Conservation (phyloP, 2,329 filamentous ascomycete genomes). For the Hymenoscyphus scutula region DNA sequence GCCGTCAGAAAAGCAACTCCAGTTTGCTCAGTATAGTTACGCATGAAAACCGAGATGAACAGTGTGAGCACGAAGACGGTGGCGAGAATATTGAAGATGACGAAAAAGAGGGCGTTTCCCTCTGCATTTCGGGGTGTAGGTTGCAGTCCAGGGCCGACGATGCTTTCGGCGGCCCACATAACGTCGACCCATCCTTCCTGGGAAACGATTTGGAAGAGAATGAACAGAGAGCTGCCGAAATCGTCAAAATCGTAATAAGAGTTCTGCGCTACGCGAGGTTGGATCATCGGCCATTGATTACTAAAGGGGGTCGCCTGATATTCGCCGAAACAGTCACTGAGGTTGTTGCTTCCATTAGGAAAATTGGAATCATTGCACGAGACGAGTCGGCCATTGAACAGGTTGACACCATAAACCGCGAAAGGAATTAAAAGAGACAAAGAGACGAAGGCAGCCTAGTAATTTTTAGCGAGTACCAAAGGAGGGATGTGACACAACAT, state of each 20-base stretch:
- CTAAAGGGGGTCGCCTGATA: conserved; percentile 73
- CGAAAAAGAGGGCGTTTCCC: conserved; percentile 90
- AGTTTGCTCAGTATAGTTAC: conserved; percentile 98
- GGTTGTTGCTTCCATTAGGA: conserved; percentile 47
- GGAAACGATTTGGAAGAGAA: conserved; percentile 97
- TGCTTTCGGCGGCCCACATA: conserved; percentile 79
- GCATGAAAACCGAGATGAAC: conserved; percentile 99
- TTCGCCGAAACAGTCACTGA: conserved; percentile 81
- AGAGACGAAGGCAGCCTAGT: conserved; percentile 76
- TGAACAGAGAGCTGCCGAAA: conserved; percentile 90
- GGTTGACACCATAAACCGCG: conserved; percentile 89
- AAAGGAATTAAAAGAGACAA: conserved; percentile 93
- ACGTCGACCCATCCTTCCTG: conserved; percentile 98
- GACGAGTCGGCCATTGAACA: conserved; percentile 82
- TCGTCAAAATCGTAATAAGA: conserved; percentile 90
- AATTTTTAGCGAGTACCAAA: conserved; percentile 38
- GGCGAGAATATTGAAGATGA: conserved; percentile 92
- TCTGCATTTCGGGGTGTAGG: conserved; percentile 67
- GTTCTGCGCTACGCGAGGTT: conserved; percentile 78
- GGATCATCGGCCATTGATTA: conserved; percentile 72
- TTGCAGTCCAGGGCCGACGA: conserved; percentile 74
- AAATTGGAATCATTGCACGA: conserved; percentile 69
- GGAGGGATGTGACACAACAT: conserved; percentile 12
- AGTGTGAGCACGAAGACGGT: conserved; percentile 95
- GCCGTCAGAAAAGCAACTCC: conserved; percentile 94